Conservation (phyloP, 208 protist species). For the Leishmania martiniquensis region DNA sequence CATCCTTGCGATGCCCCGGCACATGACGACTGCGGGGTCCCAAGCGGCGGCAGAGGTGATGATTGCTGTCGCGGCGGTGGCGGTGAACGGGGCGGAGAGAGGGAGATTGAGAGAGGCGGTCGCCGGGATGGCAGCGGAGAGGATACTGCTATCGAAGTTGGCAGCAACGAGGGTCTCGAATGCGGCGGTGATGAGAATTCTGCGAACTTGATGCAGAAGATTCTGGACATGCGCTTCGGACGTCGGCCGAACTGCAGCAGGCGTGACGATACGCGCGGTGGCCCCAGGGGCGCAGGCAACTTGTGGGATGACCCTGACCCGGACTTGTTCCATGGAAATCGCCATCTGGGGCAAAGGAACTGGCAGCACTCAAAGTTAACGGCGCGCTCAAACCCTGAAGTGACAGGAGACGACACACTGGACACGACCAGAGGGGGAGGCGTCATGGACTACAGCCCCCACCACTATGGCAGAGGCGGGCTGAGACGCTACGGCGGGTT, state of each 20-base stretch:
- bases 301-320: conserved; percentile 87
- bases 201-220: conserved; percentile 36
- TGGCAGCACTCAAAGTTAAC: conserved; percentile 78
- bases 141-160: not conserved
- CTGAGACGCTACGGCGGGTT: conserved; percentile 10
- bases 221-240: conserved; percentile 40
- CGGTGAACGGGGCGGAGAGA: conserved; percentile 4
- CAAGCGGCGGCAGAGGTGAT: conserved; percentile 9
- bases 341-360: conserved; percentile 61
- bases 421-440: conserved; percentile 19
- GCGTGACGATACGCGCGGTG: conserved; percentile 21
- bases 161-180: not conserved
- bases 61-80: conserved; percentile 18
- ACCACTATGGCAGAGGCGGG: conserved; percentile 23
- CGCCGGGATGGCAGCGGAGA: conserved; percentile 9
- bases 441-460: conserved; percentile 10
- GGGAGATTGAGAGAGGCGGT: conserved; percentile 1
- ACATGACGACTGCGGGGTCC: conserved; percentile 14
- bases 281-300: conserved; percentile 31
- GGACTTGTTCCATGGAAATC: conserved; percentile 70
- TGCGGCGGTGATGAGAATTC: not conserved
- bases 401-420: conserved; percentile 17
- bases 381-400: conserved; percentile 15
- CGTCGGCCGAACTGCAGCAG: conserved; percentile 31
- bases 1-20: conserved; percentile 3